These are phyloP conservation scores for Xylaria sp. DNA, from an alignment of 2,329 filamentous ascomycete species.

Conservation along the genomic window DNA sequence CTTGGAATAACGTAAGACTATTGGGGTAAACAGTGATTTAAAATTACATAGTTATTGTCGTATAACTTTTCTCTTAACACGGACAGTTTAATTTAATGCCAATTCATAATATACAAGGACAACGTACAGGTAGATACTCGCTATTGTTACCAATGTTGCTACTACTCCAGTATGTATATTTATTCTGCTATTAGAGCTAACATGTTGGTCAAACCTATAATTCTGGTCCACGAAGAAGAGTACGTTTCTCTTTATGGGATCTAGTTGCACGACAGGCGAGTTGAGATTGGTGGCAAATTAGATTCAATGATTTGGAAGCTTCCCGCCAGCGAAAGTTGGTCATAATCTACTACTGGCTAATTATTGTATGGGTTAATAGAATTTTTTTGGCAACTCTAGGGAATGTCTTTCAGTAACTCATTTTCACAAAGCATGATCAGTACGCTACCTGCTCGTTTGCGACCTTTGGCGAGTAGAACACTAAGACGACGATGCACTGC, in stretches of 20 bases:
- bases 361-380: neutral
- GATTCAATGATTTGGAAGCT: neutral
- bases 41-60: neutral
- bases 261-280: neutral
- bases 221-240: neutral
- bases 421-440: neutral
- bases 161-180: neutral
- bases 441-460: neutral
- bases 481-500: constrained; percentile 7
- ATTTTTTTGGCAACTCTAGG: neutral
- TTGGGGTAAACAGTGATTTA: neutral
- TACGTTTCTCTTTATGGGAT: neutral
- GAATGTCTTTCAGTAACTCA: neutral
- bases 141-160: neutral
- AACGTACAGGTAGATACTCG: neutral
- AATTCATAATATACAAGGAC: no score
- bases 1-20: neutral
- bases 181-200: neutral
- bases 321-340: neutral
- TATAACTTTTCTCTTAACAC: neutral
- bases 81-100: neutral
- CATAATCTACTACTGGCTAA: no score
- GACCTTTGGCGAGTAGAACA: constrained; percentile 20
- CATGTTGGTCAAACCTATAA: neutral
- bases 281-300: no score